Percentiles rank a stretch among this genome's conserved stretches.
These are phyloP conservation scores for Mesembryanthemum crystallinum DNA, from an alignment of 148 eudicot genomes.

Conservation along the genomic window DNA sequence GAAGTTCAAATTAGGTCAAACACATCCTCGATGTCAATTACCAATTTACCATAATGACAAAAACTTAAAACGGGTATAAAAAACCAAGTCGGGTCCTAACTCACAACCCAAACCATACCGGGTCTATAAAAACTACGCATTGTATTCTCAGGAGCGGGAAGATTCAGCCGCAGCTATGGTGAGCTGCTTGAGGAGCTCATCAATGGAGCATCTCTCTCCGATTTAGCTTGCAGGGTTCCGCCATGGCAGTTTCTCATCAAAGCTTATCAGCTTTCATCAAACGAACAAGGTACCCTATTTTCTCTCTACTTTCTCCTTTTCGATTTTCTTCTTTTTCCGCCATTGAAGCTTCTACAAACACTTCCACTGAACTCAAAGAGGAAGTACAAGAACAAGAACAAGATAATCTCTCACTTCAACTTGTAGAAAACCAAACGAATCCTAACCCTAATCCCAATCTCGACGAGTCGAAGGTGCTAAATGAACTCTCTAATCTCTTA, in stretches of 20 bases:
- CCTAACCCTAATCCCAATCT: conserved; percentile 13
- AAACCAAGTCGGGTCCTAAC: no score
- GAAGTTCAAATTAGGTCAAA: no score
- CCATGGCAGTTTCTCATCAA: conserved; percentile 26
- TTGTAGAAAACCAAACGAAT: neutral
- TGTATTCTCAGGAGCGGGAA: no score
- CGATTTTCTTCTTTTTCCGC: conserved; percentile 21
- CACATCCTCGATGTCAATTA: no score
- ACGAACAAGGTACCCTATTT: conserved; percentile 16
- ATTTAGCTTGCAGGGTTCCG: neutral
- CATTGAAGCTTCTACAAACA: neutral
- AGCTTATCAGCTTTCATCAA: neutral
- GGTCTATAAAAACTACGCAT: no score
- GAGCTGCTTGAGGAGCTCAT: no score
- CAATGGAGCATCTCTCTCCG: neutral
- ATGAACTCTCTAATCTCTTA: conserved; percentile 53
- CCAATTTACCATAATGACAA: no score
- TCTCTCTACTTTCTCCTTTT: conserved; percentile 14
- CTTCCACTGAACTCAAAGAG: neutral
- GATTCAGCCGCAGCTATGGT: no score
- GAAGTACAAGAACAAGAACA: neutral
- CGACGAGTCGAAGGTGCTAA: conserved; percentile 46
- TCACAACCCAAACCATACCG: no score
- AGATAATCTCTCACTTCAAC: neutral
- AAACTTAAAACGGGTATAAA: no score